These are phyloP conservation scores for Pyrenopolyporus hunteri DNA, from an alignment of 495 filamentous ascomycete species.

Conservation along the genomic window DNA sequence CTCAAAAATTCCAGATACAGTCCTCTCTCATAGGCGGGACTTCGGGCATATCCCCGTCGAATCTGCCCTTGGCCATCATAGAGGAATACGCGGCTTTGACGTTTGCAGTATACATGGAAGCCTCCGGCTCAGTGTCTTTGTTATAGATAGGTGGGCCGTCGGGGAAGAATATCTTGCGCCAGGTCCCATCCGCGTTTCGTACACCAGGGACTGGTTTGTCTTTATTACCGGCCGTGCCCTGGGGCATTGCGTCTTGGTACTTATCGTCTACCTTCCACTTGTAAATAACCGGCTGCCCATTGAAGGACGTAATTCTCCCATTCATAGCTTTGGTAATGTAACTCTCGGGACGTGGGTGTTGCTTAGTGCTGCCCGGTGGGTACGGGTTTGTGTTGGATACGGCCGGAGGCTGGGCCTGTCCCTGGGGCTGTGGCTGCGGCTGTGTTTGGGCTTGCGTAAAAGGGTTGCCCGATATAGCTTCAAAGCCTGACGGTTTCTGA, in stretches of 20 bases:
- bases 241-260: conserved; percentile 32
- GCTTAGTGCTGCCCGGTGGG: conserved; percentile 46
- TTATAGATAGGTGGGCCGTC: conserved; percentile 68
- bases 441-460: conserved; percentile 28
- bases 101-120: conserved; percentile 49
- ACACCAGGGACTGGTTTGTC: conserved; percentile 43
- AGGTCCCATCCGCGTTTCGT: conserved; percentile 49
- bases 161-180: conserved; percentile 70
- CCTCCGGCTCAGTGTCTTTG: conserved; percentile 57
- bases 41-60: conserved; percentile 69
- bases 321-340: conserved; percentile 45
- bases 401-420: conserved; percentile 7
- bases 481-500: conserved; percentile 12
- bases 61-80: conserved; percentile 65
- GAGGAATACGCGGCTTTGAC: conserved; percentile 63
- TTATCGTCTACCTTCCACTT: conserved; percentile 39
- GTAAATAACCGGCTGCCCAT: conserved; percentile 51
- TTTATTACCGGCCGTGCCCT: conserved; percentile 10
- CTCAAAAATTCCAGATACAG: conserved; percentile 71
- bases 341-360: conserved; percentile 49
- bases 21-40: conserved; percentile 76
- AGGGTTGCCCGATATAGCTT: conserved; percentile 23
- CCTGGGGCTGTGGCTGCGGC: conserved; percentile 14
- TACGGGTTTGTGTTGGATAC: conserved; percentile 42
- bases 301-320: conserved; percentile 47